Percentiles rank a stretch among this genome's conserved stretches.
phyloP scores from a whole-genome alignment of 2,329 filamentous ascomycete genomes.

The Pseudocercospora ulei region DNA sequence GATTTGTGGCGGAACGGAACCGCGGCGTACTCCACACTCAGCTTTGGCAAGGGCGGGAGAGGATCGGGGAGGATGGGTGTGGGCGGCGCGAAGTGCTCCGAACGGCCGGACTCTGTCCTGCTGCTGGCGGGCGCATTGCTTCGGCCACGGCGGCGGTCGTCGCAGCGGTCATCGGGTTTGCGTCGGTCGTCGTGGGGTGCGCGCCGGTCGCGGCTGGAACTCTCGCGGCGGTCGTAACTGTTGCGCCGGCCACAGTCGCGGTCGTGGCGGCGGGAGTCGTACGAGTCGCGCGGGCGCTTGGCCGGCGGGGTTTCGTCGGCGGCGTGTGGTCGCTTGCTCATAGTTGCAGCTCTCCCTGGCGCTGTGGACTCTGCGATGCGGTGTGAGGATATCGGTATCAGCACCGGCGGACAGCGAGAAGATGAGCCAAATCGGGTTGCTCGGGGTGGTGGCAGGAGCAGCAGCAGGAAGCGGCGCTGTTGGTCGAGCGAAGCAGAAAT shows the following conservation, averaged over 20 bases:
- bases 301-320: slow-evolving; percentile 13
- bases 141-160: neutral
- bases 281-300: slow-evolving; percentile 10
- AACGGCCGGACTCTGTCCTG: too few relatives aligned
- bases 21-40: slow-evolving; percentile 23
- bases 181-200: too few relatives aligned
- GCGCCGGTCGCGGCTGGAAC: too few relatives aligned
- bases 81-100: too few relatives aligned
- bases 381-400: slow-evolving; percentile 1
- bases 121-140: neutral
- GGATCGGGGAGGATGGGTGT: slow-evolving; percentile 1
- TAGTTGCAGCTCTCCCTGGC: slow-evolving; percentile 30
- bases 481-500: neutral
- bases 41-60: slow-evolving; percentile 29
- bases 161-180: too few relatives aligned
- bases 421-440: slow-evolving; percentile 24
- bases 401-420: slow-evolving; percentile 28
- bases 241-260: neutral
- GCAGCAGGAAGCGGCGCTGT: slow-evolving; percentile 1
- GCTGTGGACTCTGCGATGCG: slow-evolving; percentile 17
- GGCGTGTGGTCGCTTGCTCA: slow-evolving; percentile 20
- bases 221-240: neutral
- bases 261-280: slow-evolving; percentile 6
- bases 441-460: neutral
- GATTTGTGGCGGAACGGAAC: slow-evolving; percentile 34